A percentile compares a stretch with the other conserved stretches of the same genome.
phyloP scores from a whole-genome alignment of 768 basidiomycete species.

The Russula compacta region DNA sequence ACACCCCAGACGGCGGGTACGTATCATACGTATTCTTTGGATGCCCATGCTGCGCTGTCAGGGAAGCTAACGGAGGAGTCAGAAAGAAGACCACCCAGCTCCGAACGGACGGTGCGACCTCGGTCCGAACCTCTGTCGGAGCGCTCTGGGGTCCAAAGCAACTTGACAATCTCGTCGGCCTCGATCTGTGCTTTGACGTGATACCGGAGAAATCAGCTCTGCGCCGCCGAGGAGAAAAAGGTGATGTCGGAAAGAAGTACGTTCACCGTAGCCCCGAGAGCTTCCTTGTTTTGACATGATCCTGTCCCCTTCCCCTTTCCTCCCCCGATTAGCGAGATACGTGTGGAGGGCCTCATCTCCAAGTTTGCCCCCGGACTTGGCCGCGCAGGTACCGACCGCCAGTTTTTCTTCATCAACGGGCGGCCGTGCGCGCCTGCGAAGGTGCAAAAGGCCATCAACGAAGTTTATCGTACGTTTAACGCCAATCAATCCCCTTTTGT shows the following conservation, averaged over 20 bases:
- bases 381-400: conserved; percentile 70
- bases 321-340: conserved; percentile 30
- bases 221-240: conserved; percentile 26
- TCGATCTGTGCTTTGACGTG: conserved; percentile 63
- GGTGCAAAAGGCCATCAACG: conserved; percentile 85
- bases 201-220: conserved; percentile 50
- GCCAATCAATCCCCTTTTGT: conserved; percentile 42
- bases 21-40: conserved; percentile 21
- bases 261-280: not conserved
- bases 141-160: conserved; percentile 82
- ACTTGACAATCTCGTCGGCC: conserved; percentile 62
- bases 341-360: conserved; percentile 73
- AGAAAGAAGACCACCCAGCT: conserved; percentile 63
- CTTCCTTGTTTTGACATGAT: conserved; percentile 2
- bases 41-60: not conserved
- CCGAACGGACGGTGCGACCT: conserved; percentile 58
- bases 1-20: conserved; percentile 62
- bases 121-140: conserved; percentile 52
- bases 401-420: conserved; percentile 90
- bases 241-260: conserved; percentile 7
- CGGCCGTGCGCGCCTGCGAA: conserved; percentile 76
- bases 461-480: conserved; percentile 83
- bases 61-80: not conserved
- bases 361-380: conserved; percentile 71
- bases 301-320: not conserved